Evolutionary conservation across 1,284 basidiomycete genomes (phyloP).

Genomic region (Irpex sp.): DNA sequence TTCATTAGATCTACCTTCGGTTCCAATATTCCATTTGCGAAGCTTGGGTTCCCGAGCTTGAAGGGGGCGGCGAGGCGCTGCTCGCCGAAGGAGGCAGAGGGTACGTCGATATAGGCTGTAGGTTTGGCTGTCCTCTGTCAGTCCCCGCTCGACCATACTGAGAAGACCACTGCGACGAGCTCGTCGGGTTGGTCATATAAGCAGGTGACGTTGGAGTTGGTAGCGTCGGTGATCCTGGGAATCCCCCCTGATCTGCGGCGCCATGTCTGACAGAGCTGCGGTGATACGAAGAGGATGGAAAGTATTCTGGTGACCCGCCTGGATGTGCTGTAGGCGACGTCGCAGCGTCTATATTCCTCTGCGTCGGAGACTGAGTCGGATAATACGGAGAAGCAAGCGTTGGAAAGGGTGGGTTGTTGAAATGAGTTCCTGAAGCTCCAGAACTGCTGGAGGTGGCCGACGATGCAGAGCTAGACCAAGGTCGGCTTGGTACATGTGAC

Average conservation of each 20-base stretch:
- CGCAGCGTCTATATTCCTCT: constrained; percentile 17
- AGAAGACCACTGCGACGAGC: constrained; percentile 12
- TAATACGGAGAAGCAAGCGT: constrained; percentile 41
- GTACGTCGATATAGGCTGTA: constrained; percentile 16
- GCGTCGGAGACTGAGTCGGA: constrained; percentile 31
- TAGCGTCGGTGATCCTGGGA: constrained; percentile 10
- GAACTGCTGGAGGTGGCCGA: constrained; percentile 26
- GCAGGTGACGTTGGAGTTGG: constrained; percentile 8
- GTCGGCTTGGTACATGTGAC: constrained; percentile 24
- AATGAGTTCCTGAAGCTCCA: constrained; percentile 20
- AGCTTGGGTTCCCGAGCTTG: constrained; percentile 12
- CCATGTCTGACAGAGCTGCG: constrained; percentile 10
- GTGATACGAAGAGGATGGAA: constrained; percentile 11
- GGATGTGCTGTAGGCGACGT: constrained; percentile 22
- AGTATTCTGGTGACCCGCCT: constrained; percentile 19
- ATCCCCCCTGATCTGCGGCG: constrained; percentile 11
- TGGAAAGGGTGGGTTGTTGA: constrained; percentile 25
- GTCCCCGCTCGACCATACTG: constrained; percentile 13
- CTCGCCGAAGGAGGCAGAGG: constrained; percentile 12
- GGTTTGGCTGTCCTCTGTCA: constrained; percentile 6
- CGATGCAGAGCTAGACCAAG: constrained; percentile 29
- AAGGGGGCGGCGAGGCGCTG: constrained; percentile 14
- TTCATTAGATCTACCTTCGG: constrained; percentile 15
- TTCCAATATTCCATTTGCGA: constrained; percentile 19
- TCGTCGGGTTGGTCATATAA: constrained; percentile 1